Conservation (phyloP, 2,329 filamentous ascomycete species). For the Bisporella sp. region DNA sequence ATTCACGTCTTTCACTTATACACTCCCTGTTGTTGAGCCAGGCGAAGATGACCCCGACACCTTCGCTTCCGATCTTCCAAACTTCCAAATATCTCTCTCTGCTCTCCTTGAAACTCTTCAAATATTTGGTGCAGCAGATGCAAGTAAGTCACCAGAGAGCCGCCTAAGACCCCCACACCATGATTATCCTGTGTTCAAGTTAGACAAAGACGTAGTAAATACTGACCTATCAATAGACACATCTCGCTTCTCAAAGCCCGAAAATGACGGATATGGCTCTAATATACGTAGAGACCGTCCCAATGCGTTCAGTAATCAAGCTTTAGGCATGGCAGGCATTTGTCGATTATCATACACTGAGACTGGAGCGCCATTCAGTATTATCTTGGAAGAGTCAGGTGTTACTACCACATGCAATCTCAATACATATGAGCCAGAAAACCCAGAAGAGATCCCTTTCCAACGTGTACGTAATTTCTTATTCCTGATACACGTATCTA, state of each 20-base stretch:
- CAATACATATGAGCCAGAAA: conserved; percentile 76
- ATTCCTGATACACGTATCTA: neutral
- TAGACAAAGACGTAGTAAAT: neutral
- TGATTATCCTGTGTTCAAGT: neutral
- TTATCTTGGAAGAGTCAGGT: conserved; percentile 79
- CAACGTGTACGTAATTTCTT: conserved; percentile 44
- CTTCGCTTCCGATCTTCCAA: conserved; percentile 42
- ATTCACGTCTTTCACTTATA: conserved; percentile 79
- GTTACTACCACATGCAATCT: conserved; percentile 87
- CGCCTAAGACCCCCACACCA: too few species aligned
- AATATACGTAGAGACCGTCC: conserved; percentile 55
- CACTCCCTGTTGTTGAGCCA: conserved; percentile 35
- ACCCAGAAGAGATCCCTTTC: conserved; percentile 78
- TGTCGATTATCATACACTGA: conserved; percentile 75
- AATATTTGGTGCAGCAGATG: conserved; percentile 83
- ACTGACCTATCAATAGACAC: neutral
- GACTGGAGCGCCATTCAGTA: conserved; percentile 70
- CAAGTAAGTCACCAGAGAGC: conserved; percentile 29
- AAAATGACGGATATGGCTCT: conserved; percentile 53
- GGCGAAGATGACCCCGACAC: conserved; percentile 32
- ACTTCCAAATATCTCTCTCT: conserved; percentile 80
- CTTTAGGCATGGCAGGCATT: conserved; percentile 75
- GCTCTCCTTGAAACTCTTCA: conserved; percentile 90
- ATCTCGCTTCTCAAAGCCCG: conserved; percentile 48
- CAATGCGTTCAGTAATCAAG: conserved; percentile 77